phyloP scores from a whole-genome alignment of 148 eudicot genomes.

The Polygonum maritimum region DNA sequence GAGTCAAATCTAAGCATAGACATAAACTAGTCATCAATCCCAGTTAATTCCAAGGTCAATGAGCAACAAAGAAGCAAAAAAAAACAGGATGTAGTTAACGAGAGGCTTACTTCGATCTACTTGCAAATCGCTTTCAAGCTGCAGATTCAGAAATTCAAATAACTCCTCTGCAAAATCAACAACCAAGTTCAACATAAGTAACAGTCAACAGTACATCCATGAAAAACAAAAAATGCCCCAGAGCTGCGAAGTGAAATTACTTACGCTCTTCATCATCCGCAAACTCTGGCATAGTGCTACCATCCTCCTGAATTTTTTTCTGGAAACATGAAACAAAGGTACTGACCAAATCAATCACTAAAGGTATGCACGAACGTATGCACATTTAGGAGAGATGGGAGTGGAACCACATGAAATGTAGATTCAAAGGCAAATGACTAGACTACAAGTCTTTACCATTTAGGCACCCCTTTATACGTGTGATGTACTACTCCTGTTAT shows the following conservation, averaged over 20 bases:
- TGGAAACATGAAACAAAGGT: not conserved
- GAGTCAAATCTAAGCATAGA: not conserved
- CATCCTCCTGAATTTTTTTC: conserved; percentile 6
- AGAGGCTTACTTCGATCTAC: conserved; percentile 9
- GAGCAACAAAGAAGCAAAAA: not conserved
- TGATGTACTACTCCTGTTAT: too few species aligned
- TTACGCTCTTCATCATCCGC: conserved; percentile 9
- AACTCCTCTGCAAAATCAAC: conserved; percentile 7
- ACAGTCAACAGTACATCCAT: not conserved
- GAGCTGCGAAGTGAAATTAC: not conserved
- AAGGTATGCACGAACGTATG: not conserved
- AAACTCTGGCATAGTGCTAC: not conserved
- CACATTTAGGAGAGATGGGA: not conserved
- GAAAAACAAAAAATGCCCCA: not conserved
- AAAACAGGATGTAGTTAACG: not conserved
- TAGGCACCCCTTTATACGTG: too few species aligned
- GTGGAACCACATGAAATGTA: not conserved
- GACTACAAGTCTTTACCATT: not conserved
- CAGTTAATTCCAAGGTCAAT: not conserved
- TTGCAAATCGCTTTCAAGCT: conserved; percentile 9
- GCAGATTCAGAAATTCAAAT: conserved; percentile 5
- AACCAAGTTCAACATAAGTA: not conserved
- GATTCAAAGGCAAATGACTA: not conserved
- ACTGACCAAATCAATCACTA: not conserved
- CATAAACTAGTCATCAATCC: not conserved